Base-by-base conservation (phyloP, 139 green algal species). In the Chlorella sp. region DNA sequence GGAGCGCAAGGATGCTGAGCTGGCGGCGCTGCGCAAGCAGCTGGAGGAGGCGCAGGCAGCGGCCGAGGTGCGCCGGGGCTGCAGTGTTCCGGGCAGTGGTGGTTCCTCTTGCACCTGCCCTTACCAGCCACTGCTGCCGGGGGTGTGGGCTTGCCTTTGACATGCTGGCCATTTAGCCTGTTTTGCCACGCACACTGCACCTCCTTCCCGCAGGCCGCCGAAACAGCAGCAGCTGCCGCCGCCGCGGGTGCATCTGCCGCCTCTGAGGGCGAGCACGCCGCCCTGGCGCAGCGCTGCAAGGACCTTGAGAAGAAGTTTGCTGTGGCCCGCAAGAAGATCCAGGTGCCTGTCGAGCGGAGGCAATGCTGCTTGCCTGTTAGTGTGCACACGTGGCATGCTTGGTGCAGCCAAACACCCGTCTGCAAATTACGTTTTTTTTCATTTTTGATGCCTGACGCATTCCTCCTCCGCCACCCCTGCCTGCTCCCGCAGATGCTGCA, bases 221-320 rank as follows among this genome's bases (percentile, higher is more conserved):
- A 72, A 26, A 60, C 76, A 9, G 56, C 76, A 1, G 36, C 76
- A 11, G 76, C 76, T 17, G 57, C 74, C 17, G 74, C 72, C 26
- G 71, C 71, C 1, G 41, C 71, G 2, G 26, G 25, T 28, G 63
- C 63, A 25, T 67, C 80, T 0, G 68, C n/a, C n/a, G 55, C 41
- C 17, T 32, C 25, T 2, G 68, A 55, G 18, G 47, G 18, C 17
- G 80, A 85, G 47, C 55, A 63, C 3, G 81, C 64, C 38, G 69
- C 68, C 55, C 47, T 63, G 69, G 36, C 55, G 69, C 25, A 63
- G 36, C 39, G 69, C 2, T 83, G 78, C 68, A 80, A 63, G 56
- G 81, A 86, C 55, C 55, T 86, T 6, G 70, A 86, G 57, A 86
- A 86, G 69, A 86, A 86, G 81, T 86, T 86, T 86, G 69, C 55